A percentile compares a stretch with the other conserved stretches of the same genome.
phyloP scores from a whole-genome alignment of 2,329 filamentous ascomycete species.

The Beauveria caledonica region DNA sequence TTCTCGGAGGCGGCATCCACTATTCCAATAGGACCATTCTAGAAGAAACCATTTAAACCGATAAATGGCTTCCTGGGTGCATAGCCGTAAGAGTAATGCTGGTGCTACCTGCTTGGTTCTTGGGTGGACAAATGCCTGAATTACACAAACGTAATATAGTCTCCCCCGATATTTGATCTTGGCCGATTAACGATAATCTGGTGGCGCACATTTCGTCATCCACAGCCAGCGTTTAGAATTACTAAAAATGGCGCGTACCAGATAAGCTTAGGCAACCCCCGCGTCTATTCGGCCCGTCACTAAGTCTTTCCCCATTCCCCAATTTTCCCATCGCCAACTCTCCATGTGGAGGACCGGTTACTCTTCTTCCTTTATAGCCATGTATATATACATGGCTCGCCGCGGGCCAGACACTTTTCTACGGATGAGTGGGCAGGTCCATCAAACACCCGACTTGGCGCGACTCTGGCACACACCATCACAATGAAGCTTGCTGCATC shows the following conservation, averaged over 20 bases:
- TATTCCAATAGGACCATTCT: not conserved
- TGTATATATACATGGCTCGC: not conserved
- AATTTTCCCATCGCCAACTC: not conserved
- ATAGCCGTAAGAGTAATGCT: not conserved
- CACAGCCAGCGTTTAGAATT: not conserved
- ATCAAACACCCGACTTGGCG: not conserved
- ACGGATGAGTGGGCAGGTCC: not conserved
- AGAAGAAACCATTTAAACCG: not conserved
- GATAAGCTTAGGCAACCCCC: not conserved
- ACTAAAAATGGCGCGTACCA: not conserved
- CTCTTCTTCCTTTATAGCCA: too few relatives aligned
- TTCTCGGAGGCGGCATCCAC: conserved; percentile 1
- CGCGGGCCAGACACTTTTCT: not conserved
- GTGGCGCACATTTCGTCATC: not conserved
- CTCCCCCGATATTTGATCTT: too few relatives aligned
- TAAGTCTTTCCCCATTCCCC: not conserved
- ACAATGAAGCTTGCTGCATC: conserved; percentile 13
- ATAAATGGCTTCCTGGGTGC: not conserved
- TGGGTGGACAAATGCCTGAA: not conserved
- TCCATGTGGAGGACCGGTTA: not conserved
- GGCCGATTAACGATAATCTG: too few relatives aligned
- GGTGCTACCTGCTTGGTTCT: not conserved
- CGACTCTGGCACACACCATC: not conserved
- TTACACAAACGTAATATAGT: not conserved
- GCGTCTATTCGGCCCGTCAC: conserved; percentile 5